Percentiles rank a stretch among this genome's conserved stretches.
phyloP scores from a whole-genome alignment of 345 rosid species.

The Physaria fendleri region DNA sequence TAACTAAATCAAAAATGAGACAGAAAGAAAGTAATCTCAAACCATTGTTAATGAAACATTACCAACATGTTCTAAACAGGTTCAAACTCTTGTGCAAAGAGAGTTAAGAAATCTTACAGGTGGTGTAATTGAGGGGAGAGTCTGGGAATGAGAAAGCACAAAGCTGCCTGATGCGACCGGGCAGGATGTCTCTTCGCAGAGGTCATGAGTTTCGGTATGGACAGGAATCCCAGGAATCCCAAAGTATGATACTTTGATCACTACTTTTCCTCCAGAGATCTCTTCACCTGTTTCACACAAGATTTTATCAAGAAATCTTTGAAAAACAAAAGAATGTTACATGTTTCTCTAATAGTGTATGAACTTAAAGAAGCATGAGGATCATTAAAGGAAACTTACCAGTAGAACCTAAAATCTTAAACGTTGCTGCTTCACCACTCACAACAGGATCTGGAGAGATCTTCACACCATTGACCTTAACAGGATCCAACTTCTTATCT shows the following conservation, averaged over 20 bases:
- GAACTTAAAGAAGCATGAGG: neutral
- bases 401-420: slow-evolving; percentile 50
- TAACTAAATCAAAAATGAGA: neutral
- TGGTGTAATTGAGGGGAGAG: slow-evolving; percentile 49
- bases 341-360: neutral
- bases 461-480: slow-evolving; percentile 42
- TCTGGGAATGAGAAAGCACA: slow-evolving; percentile 59
- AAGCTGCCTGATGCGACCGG: slow-evolving; percentile 48
- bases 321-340: neutral
- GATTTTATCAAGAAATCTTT: neutral
- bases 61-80: neutral
- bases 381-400: slow-evolving; percentile 23
- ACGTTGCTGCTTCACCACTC: slow-evolving; percentile 45
- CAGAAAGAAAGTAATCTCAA: neutral
- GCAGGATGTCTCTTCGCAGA: slow-evolving; percentile 54
- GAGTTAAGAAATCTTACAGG: slow-evolving; percentile 37
- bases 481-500: slow-evolving; percentile 41
- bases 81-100: neutral
- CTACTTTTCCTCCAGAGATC: slow-evolving; percentile 47
- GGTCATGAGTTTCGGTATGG: slow-evolving; percentile 47
- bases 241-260: slow-evolving; percentile 41
- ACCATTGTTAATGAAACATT: neutral
- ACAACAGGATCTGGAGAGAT: slow-evolving; percentile 57
- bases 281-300: slow-evolving; percentile 31
- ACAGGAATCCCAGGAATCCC: slow-evolving; percentile 43